Conservation (phyloP, 768 basidiomycete genomes). For the Fomitopsis serialis region DNA sequence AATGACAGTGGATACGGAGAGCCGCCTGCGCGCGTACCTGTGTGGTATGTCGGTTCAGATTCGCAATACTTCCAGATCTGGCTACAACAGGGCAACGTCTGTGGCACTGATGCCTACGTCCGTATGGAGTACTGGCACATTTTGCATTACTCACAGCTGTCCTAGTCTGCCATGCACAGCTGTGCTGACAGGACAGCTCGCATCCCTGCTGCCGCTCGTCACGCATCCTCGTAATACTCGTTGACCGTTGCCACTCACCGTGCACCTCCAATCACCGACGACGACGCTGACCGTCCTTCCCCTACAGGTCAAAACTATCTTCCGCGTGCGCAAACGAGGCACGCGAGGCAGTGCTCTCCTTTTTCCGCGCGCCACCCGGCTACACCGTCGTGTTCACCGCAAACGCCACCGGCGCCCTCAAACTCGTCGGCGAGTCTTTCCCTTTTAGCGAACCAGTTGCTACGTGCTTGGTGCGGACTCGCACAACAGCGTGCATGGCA, state of each 20-base stretch:
- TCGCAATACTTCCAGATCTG: neutral
- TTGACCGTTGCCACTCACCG: no score
- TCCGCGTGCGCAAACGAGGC: constrained; percentile 63
- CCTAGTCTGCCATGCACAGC: neutral
- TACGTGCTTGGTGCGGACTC: constrained; percentile 73
- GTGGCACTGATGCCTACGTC: neutral
- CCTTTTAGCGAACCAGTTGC: constrained; percentile 55
- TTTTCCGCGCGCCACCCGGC: constrained; percentile 69
- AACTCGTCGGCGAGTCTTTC: constrained; percentile 78
- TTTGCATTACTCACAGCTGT: neutral
- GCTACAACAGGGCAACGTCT: neutral
- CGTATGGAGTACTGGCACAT: neutral
- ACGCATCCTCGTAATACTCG: no score
- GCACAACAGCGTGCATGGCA: constrained; percentile 82
- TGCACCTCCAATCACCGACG: neutral
- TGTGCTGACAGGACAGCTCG: neutral
- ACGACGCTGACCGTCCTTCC: neutral
- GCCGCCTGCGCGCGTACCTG: neutral
- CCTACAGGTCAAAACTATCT: constrained; percentile 62
- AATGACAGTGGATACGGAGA: no score
- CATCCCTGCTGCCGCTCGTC: neutral
- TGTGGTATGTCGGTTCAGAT: neutral
- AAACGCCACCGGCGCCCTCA: constrained; percentile 76
- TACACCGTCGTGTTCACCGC: constrained; percentile 81
- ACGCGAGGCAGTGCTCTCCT: constrained; percentile 64